Evolutionary conservation across 2,329 filamentous ascomycete species (phyloP), one percentile per base, ranked within the genome.

Genomic region (Aspergillus japonicus): DNA sequence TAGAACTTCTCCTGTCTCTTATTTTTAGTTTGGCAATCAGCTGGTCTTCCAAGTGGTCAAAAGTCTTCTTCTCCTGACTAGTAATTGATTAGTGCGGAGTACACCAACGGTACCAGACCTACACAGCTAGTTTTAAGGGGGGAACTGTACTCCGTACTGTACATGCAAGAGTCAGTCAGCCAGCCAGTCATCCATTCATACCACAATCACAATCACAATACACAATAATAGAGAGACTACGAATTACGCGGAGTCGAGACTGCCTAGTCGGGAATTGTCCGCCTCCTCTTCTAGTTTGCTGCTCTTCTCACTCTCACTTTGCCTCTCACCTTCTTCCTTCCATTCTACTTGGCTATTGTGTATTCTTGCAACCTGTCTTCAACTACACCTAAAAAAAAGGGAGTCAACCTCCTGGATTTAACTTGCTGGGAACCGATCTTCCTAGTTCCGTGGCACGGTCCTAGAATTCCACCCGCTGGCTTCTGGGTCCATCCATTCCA

Each of bases 391-490:
- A 8, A 19, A 44, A 44, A 44, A 44, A 44, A 19, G 39, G 39
- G 39, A 44, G 39, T n/a, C 39, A 44, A 44, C 47, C 26, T 44
- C 47, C 47, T 59, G 47, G 51, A 19, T 35, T 50, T 49, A 51
- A 51, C 33, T 16, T 60, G 53, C 55, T 50, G 44, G 58, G 54
- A 56, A 57, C 42, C 59, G 54, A 54, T 19, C 56, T 54, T 58
- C 33, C 54, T 53, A 23, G 48, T 58, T 47, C 21, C 48, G 39
- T 51, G 54, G 50, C 59, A 58, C 52, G 31, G 55, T 31, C 16
- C 55, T 59, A 55, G 55, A 64, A 62, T 64, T 63, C 54, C 54
- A 55, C 55, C 56, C 50, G 57, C 50, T 57, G 54, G 31, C 33
- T 50, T 57, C 48, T 54, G 55, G 54, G 42, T 57, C 47, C 49